phyloP scores from a whole-genome alignment of 208 protist genomes.

The Acanthamoeba lenticulata region DNA sequence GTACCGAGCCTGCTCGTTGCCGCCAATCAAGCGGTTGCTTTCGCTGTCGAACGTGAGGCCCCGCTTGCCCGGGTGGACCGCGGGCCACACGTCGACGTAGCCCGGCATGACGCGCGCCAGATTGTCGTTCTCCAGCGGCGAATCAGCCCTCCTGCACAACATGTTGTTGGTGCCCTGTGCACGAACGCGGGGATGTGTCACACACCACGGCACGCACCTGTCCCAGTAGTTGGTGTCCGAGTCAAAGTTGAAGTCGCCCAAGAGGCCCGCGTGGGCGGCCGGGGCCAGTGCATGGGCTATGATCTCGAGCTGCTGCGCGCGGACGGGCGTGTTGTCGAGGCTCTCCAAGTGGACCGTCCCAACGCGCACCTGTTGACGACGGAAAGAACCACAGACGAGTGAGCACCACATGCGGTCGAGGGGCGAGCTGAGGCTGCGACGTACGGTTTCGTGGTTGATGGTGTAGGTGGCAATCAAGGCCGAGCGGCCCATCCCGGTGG shows the following conservation, averaged over 20 bases:
- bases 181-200: no score
- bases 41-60: constrained; percentile 25
- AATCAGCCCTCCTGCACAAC: neutral
- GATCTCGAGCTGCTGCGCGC: neutral
- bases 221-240: neutral
- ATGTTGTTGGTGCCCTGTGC: no score
- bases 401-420: no score
- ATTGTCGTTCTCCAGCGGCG: neutral
- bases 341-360: constrained; percentile 62
- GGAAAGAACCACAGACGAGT: neutral
- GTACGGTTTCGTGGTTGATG: constrained; percentile 34
- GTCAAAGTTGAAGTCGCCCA: constrained; percentile 66
- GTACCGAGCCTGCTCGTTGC: neutral
- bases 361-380: neutral
- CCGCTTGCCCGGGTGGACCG: neutral
- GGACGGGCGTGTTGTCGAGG: neutral
- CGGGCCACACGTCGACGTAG: constrained; percentile 18
- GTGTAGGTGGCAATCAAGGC: neutral
- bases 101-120: neutral
- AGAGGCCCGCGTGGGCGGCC: neutral
- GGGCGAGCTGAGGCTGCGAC: no score
- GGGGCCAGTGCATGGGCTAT: neutral
- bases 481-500: constrained; percentile 14
- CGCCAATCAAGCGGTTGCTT: neutral
- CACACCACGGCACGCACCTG: neutral